phyloP scores from a whole-genome alignment of 2,329 filamentous ascomycete species.

The Xylaria polymorpha region DNA sequence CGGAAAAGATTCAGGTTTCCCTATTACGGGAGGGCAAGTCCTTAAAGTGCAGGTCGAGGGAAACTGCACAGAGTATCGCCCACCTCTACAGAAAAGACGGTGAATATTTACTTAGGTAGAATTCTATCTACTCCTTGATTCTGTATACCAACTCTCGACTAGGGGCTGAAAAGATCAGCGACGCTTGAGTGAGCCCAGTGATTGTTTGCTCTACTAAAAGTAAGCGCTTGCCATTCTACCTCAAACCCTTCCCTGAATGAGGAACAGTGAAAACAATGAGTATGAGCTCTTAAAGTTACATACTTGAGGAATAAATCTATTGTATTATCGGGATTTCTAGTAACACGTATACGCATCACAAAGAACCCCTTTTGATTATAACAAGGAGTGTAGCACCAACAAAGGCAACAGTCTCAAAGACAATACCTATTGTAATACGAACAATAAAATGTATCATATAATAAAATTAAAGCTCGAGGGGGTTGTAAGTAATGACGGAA shows the following conservation, averaged over 20 bases:
- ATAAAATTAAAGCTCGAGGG: background rate
- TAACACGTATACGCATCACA: background rate
- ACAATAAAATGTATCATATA: constrained; percentile 27
- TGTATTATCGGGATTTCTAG: background rate
- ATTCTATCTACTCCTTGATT: background rate
- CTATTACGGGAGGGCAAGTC: constrained; percentile 35
- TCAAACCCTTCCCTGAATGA: background rate
- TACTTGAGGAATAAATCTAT: background rate
- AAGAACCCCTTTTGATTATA: background rate
- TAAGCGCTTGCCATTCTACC: background rate
- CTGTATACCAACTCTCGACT: background rate
- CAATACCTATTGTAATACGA: constrained; percentile 2
- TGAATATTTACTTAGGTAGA: background rate
- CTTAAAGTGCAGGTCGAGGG: constrained; percentile 23
- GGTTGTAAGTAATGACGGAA: background rate
- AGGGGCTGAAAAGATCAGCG: background rate
- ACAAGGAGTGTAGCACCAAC: background rate
- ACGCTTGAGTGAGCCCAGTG: background rate
- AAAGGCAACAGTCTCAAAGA: constrained; percentile 10
- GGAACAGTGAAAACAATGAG: background rate
- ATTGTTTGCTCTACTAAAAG: background rate
- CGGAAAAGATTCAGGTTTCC: constrained; percentile 30
- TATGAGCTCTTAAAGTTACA: background rate
- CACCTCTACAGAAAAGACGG: background rate
- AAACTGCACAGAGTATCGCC: background rate